Evolutionary conservation across 352 stramenopile species (phyloP).

Genomic region (Globisporangium paddicum): DNA sequence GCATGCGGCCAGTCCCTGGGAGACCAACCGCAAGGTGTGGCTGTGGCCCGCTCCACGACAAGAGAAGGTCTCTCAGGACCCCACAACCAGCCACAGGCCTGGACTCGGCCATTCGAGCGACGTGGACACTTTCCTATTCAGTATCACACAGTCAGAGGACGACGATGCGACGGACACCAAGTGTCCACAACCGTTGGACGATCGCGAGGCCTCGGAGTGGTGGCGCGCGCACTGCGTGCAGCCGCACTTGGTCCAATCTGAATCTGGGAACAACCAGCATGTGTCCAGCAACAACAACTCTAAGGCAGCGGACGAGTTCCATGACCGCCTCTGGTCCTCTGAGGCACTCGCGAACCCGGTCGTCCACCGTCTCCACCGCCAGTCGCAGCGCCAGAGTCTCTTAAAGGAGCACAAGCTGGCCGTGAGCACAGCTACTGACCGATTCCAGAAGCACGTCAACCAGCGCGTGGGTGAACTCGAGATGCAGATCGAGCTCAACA

Average conservation of each 20-base stretch:
- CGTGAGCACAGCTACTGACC: constrained; percentile 12
- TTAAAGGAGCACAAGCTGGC: constrained; percentile 18
- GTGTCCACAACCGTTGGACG: constrained; percentile 11
- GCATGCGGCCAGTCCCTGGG: constrained; percentile 36
- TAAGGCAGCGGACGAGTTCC: constrained; percentile 12
- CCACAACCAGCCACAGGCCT: not conserved
- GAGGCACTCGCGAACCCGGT: constrained; percentile 44
- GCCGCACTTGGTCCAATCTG: constrained; percentile 23
- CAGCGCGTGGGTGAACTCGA: constrained; percentile 42
- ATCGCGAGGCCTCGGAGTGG: constrained; percentile 43
- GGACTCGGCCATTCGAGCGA: constrained; percentile 2
- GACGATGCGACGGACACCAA: not conserved
- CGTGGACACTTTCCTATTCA: constrained; percentile 38
- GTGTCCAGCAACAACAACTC: constrained; percentile 20
- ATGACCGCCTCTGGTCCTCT: constrained; percentile 23
- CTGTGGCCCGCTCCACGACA: constrained; percentile 24
- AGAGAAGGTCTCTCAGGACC: not conserved
- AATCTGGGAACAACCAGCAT: constrained; percentile 6
- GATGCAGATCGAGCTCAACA: constrained; percentile 53
- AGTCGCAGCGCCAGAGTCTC: constrained; percentile 10
- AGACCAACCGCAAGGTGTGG: constrained; percentile 43
- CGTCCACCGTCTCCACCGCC: constrained; percentile 34
- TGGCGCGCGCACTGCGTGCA: constrained; percentile 57
- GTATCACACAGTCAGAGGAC: constrained; percentile 5
- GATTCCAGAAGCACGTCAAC: constrained; percentile 30